Conservation (phyloP, 306 rosid species). For the Castanea sativa region DNA sequence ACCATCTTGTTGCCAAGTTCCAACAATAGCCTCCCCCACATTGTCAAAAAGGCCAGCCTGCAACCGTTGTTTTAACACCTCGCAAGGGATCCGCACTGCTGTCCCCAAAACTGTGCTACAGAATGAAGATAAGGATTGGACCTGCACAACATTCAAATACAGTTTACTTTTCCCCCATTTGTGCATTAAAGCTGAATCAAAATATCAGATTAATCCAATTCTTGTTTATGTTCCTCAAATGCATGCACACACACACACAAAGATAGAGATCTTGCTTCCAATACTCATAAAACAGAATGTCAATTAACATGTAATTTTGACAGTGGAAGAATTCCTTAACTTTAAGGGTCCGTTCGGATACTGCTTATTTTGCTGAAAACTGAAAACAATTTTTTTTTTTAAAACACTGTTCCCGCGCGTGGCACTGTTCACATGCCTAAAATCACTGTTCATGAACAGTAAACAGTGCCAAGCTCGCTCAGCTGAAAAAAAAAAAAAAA, state of each 20-base stretch:
- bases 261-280: background rate
- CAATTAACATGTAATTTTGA: background rate
- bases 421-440: too few relatives aligned
- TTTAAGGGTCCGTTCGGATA: background rate
- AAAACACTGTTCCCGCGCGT: too few relatives aligned
- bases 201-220: conserved; percentile 3
- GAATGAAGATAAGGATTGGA: conserved; percentile 89
- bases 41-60: conserved; percentile 95
- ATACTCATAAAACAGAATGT: background rate
- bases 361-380: too few relatives aligned
- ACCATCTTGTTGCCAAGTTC: conserved; percentile 95
- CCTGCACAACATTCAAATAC: conserved; percentile 47
- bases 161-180: conserved; percentile 6
- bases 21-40: conserved; percentile 82
- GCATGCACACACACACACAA: background rate
- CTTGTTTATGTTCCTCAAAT: background rate
- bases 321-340: background rate
- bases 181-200: background rate
- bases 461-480: too few relatives aligned
- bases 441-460: too few relatives aligned
- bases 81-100: conserved; percentile 96
- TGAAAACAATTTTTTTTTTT: too few relatives aligned
- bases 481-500: too few relatives aligned
- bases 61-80: conserved; percentile 92
- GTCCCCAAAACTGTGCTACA: conserved; percentile 97